Percentiles rank a stretch among this genome's conserved stretches.
These are phyloP conservation scores for Lachnellula cervina DNA, from an alignment of 2,329 filamentous ascomycete species.

Conservation along the genomic window DNA sequence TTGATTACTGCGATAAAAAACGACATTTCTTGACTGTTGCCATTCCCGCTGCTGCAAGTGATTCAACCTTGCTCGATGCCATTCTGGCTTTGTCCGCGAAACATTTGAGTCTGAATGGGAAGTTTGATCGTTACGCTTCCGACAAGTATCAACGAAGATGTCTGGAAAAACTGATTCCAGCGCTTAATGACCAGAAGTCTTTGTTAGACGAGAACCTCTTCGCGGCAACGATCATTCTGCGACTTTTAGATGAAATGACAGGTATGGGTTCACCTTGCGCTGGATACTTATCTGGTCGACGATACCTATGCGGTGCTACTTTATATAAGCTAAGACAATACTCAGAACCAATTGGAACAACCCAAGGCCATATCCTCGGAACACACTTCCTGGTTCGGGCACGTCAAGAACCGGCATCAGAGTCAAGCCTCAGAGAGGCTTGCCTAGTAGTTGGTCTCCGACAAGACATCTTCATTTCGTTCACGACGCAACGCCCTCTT, in stretches of 20 bases:
- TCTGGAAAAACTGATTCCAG: conserved; percentile 18
- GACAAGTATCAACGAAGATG: conserved; percentile 50
- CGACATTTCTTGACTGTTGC: conserved; percentile 49
- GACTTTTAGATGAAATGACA: conserved; percentile 50
- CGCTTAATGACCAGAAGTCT: conserved; percentile 29
- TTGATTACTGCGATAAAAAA: conserved; percentile 19
- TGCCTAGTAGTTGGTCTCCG: conserved; percentile 53
- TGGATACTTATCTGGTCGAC: not conserved
- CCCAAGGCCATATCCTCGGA: conserved; percentile 20
- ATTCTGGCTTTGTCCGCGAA: conserved; percentile 34
- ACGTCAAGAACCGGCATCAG: conserved; percentile 26
- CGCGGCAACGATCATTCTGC: conserved; percentile 51
- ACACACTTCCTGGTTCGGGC: conserved; percentile 33
- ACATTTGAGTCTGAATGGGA: conserved; percentile 35
- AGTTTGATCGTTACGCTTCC: conserved; percentile 25
- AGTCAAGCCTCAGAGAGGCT: conserved; percentile 40
- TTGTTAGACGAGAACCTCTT: conserved; percentile 47
- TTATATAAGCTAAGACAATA: not conserved
- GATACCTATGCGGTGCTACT: not conserved
- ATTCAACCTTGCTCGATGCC: conserved; percentile 33
- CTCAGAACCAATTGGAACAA: not conserved
- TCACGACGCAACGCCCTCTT: conserved; percentile 37
- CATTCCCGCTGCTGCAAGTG: conserved; percentile 46
- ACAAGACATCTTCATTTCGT: conserved; percentile 55
- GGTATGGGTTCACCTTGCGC: conserved; percentile 16